Percentiles rank a stretch among this genome's conserved stretches.
These are phyloP conservation scores for Chondrus crispus DNA, from an alignment of 23 red algal species.

Conservation along the genomic window DNA sequence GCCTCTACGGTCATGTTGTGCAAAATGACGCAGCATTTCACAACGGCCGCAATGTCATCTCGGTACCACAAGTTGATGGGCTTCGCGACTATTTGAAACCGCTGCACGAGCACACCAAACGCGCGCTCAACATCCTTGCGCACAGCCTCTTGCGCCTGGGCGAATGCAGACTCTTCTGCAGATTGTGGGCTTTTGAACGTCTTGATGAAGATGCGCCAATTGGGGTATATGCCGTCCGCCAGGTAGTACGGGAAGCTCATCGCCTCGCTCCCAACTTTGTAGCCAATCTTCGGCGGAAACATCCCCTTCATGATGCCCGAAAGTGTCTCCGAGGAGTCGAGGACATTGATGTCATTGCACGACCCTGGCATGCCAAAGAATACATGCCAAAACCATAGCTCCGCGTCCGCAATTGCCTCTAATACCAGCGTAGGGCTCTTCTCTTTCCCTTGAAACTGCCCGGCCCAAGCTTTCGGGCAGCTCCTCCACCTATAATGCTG, in stretches of 20 bases:
- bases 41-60: too few species aligned
- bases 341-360: slow-evolving; percentile 21
- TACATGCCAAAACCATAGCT: slow-evolving; percentile 28
- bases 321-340: background rate
- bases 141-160: too few species aligned
- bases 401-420: background rate
- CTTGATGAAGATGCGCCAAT: background rate
- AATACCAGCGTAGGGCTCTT: background rate
- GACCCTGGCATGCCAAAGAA: background rate
- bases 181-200: too few species aligned
- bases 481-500: background rate
- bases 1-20: slow-evolving; percentile 1
- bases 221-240: background rate
- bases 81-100: too few species aligned
- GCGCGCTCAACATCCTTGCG: too few species aligned
- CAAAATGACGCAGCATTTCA: background rate
- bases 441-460: slow-evolving; percentile 9
- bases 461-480: background rate
- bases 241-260: background rate
- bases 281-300: background rate
- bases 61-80: too few species aligned
- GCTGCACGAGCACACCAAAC: too few species aligned
- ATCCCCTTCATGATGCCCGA: background rate
- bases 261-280: too few species aligned
- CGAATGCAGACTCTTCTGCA: too few species aligned